These are phyloP conservation scores for Didymella pomorum DNA, from an alignment of 2,329 filamentous ascomycete genomes.

Conservation along the genomic window DNA sequence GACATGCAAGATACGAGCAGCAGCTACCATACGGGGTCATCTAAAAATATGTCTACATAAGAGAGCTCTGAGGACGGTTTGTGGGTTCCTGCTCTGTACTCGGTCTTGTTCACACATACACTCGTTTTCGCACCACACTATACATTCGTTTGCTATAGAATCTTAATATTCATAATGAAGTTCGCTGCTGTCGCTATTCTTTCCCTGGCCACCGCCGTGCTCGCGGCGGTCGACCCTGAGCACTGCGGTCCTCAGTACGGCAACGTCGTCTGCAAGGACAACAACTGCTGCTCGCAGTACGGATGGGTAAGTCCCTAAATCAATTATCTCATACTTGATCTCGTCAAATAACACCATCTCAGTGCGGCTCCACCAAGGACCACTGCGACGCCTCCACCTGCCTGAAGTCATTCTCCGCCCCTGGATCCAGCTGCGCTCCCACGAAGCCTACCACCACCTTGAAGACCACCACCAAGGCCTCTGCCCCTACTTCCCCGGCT, in stretches of 20 bases:
- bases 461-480: conserved; percentile 29
- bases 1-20: conserved; percentile 18
- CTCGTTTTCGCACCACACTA: conserved; percentile 3
- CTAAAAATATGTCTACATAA: conserved; percentile 23
- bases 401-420: conserved; percentile 44
- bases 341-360: background rate
- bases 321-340: background rate
- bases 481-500: conserved; percentile 19
- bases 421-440: conserved; percentile 43
- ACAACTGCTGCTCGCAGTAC: conserved; percentile 51
- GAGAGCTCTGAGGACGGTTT: conserved; percentile 13
- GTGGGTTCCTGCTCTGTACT: conserved; percentile 1
- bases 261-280: conserved; percentile 44
- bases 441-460: conserved; percentile 25
- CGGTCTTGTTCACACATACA: conserved; percentile 9
- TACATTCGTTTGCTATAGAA: conserved; percentile 15
- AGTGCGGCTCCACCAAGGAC: conserved; percentile 47
- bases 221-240: conserved; percentile 37
- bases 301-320: conserved; percentile 39
- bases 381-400: conserved; percentile 50
- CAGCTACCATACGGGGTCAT: conserved; percentile 26
- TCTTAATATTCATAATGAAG: conserved; percentile 43
- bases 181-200: conserved; percentile 34
- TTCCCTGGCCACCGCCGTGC: conserved; percentile 36
- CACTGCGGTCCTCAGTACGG: conserved; percentile 49